Evolutionary conservation across 129 eudicot species (phyloP), one percentile per base, ranked within the genome.

Genomic region (Flaveria ramosissima): DNA sequence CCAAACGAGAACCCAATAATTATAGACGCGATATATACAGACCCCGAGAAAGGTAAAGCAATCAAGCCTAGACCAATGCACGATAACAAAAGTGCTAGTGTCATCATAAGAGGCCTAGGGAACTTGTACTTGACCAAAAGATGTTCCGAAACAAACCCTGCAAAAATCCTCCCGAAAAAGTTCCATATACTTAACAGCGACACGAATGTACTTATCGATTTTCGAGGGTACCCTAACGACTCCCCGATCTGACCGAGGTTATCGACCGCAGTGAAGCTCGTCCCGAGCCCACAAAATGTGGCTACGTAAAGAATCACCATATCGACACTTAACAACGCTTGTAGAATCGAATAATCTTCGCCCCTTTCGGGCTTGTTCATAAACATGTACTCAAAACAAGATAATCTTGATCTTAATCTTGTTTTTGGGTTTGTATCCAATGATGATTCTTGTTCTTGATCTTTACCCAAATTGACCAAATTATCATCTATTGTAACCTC

Each of bases 151-250:
- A 86, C 90, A 53, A 88, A 87, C 27, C 97, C 98, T 0, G 98
- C 67, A 41, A 88, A 88, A 21, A 93, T 85, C 62, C 98, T 70
- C 6, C 96, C 96, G 20, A 93, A 90, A 57, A 75, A 93, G 42
- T 93, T 93, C 98, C 97, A 91, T 55, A 93, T 91, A 78, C 98
- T 93, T 17, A 93, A 69, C 1, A 93, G 89, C 0, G 97, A 93
- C 5, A 93, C 93, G 16, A 91, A 90, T 41, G 98, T 45, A 11
- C 85, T 91, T 9, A 91, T 72, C 6, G 89, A 87, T 71, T 87
- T 85, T 15, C 63, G 77, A 15, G 98, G 97, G 67, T 93, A 93
- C 15, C 96, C 88, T 12, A 93, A 70, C 0, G 96, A 90, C 17
- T 89, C 95, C 12, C 98, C 97, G 24, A 90, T 93, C 24, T 93